Evolutionary conservation across 352 stramenopile species (phyloP).

Genomic region (Stephanocyclus meneghinianus): DNA sequence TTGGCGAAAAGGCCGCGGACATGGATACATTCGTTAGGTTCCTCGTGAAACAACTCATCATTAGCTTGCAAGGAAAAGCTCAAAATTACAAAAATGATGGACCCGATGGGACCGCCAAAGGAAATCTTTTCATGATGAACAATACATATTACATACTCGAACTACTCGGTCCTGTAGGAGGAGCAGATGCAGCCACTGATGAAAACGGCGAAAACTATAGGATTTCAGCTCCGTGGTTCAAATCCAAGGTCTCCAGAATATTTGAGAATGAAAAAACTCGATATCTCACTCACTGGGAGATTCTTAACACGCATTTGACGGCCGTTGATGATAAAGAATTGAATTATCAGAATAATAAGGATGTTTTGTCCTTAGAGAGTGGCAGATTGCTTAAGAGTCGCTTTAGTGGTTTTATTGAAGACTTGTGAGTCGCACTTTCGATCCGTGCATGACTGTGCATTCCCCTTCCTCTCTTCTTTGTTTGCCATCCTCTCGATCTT

Average conservation of each 20-base stretch:
- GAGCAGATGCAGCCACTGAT: conserved; percentile 14
- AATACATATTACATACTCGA: conserved; percentile 90
- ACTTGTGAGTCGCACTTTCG: conserved; percentile 38
- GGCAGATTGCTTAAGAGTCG: conserved; percentile 90
- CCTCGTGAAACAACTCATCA: conserved; percentile 75
- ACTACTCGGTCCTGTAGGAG: conserved; percentile 76
- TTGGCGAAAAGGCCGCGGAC: conserved; percentile 76
- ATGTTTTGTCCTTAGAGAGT: conserved; percentile 87
- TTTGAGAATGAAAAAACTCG: conserved; percentile 86
- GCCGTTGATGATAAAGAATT: conserved; percentile 86
- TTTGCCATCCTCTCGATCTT: not conserved
- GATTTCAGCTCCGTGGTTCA: conserved; percentile 85
- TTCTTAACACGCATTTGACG: conserved; percentile 71
- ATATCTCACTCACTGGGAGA: conserved; percentile 69
- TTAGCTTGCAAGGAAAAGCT: conserved; percentile 70
- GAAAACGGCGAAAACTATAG: conserved; percentile 76
- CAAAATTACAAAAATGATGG: conserved; percentile 75
- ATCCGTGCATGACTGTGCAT: not conserved
- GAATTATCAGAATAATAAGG: conserved; percentile 85
- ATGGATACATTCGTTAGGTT: conserved; percentile 78
- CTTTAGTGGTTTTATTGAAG: conserved; percentile 83
- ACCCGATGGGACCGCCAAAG: conserved; percentile 54
- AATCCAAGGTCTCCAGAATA: conserved; percentile 84
- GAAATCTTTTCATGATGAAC: conserved; percentile 90
- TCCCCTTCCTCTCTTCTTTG: not conserved